A percentile compares a stretch with the other conserved stretches of the same genome.
These are phyloP conservation scores for Cercophora samala DNA, from an alignment of 495 filamentous ascomycete species.

Conservation along the genomic window DNA sequence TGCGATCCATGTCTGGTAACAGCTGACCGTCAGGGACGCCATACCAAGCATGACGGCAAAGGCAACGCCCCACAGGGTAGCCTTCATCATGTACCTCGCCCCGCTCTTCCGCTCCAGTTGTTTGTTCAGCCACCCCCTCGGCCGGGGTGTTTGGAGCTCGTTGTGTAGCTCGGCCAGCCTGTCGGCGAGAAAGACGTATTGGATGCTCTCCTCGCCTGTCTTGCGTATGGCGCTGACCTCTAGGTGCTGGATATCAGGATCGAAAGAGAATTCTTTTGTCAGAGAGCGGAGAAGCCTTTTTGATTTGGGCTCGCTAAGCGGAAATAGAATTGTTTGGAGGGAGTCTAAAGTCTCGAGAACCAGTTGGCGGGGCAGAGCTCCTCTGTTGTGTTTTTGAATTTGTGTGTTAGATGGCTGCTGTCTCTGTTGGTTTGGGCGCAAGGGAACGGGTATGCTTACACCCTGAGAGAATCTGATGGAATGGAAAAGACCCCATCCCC, in stretches of 20 bases:
- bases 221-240: conserved; percentile 31
- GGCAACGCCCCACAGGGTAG: conserved; percentile 36
- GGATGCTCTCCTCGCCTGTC: conserved; percentile 31
- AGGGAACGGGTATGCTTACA: too few relatives aligned
- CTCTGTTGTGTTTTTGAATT: too few relatives aligned
- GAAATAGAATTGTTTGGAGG: conserved; percentile 40
- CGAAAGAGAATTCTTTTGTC: conserved; percentile 25
- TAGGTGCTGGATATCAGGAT: conserved; percentile 33
- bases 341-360: conserved; percentile 36
- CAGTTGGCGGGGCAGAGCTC: too few relatives aligned
- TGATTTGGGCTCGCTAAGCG: conserved; percentile 33
- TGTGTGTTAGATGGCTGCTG: too few relatives aligned
- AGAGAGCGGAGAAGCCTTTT: conserved; percentile 29
- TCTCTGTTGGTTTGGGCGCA: too few relatives aligned
- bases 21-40: background rate
- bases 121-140: conserved; percentile 32
- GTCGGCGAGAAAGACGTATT: conserved; percentile 34
- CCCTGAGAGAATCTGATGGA: too few relatives aligned
- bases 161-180: conserved; percentile 35
- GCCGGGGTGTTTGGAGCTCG: conserved; percentile 36
- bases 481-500: too few relatives aligned
- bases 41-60: conserved; percentile 19
- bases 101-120: conserved; percentile 40
- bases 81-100: conserved; percentile 39
- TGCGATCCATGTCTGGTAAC: background rate